Evolutionary conservation across 495 filamentous ascomycete genomes (phyloP), one percentile per base, ranked within the genome.

Genomic region (Aspergillus indologenus): DNA sequence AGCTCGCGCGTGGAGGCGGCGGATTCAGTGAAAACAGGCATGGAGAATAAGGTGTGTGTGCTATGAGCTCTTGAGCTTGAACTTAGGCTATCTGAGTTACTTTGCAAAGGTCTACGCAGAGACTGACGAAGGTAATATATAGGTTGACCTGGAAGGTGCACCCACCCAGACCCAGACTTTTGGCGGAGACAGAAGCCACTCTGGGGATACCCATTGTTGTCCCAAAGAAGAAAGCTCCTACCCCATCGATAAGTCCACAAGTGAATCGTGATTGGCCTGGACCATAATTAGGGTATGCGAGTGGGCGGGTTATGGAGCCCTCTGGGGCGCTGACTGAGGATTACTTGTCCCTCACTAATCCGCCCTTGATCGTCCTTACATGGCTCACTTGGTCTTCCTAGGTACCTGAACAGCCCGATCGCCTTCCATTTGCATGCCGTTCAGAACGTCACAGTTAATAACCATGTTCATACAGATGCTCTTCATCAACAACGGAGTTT

Each of bases 1-100:
- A 76, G 68, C 40, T 75, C 73, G 12, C 71, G 74, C 23, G 72
- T 72, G 22, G 67, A 65, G 46, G 71, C 61, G 1, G 76, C 61
- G 56, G 63, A 70, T 64, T 79, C 76, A 19, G 70, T 72, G 65
- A 80, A 79, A 34, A 79, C 75, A 15, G 78, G 78, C 78, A 80
- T 80, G 19, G 44, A 2, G 15, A 26, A 5, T 6, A 29, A 19
- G 19, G 26, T 22, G 15, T 5, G 26, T 18, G 22, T 48, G 17
- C 0, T 45, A 18, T n/a, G 45, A 45, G 29, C 18, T n/a, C 20
- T 17, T 3, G n/a, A 20, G 11, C 3, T 44, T 46, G 40, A 46
- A 29, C 26, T n/a, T n/a, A n/a, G n/a, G n/a, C n/a, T n/a, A n/a
- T n/a, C n/a, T n/a, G n/a, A 40, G 34, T 40, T 8, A 2, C 12